Conservation (phyloP, 2,329 filamentous ascomycete species). For the Neonectria ditissima region DNA sequence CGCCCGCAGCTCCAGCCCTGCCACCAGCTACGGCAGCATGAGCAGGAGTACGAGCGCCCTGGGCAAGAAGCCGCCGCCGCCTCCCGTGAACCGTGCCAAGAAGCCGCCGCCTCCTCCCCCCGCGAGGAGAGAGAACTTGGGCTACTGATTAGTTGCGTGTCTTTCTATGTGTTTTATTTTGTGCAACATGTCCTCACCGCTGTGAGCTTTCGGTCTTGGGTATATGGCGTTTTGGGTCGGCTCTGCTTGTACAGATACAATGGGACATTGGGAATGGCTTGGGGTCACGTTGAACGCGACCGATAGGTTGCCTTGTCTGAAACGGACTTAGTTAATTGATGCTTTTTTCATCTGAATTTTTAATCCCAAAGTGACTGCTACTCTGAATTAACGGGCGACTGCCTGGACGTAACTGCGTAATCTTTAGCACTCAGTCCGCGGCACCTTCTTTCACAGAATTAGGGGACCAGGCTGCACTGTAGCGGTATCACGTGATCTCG, state of each 20-base stretch:
- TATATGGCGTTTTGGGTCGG: conserved; percentile 34
- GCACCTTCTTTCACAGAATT: background rate
- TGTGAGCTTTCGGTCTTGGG: conserved; percentile 16
- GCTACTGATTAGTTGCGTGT: conserved; percentile 34
- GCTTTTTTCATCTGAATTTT: background rate
- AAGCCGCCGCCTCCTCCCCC: conserved; percentile 54
- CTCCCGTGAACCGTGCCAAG: conserved; percentile 61
- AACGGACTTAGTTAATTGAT: conserved; percentile 33
- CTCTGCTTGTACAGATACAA: conserved; percentile 6
- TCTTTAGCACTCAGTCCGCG: background rate
- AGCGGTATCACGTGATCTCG: conserved; percentile 15
- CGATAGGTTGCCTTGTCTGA: conserved; percentile 23
- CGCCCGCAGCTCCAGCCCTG: conserved; percentile 64
- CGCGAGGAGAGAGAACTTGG: conserved; percentile 46
- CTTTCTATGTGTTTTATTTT: background rate
- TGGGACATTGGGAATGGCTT: conserved; percentile 28
- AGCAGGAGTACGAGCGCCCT: conserved; percentile 56
- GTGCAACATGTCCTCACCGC: conserved; percentile 11
- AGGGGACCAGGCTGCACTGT: background rate
- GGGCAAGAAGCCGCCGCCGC: conserved; percentile 67
- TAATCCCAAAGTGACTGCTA: no score
- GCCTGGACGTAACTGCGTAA: background rate
- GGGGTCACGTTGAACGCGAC: conserved; percentile 37
- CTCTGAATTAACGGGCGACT: no score
- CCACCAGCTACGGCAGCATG: conserved; percentile 67